phyloP scores from a whole-genome alignment of 179 eudicot genomes.

The Beta macrorhiza region DNA sequence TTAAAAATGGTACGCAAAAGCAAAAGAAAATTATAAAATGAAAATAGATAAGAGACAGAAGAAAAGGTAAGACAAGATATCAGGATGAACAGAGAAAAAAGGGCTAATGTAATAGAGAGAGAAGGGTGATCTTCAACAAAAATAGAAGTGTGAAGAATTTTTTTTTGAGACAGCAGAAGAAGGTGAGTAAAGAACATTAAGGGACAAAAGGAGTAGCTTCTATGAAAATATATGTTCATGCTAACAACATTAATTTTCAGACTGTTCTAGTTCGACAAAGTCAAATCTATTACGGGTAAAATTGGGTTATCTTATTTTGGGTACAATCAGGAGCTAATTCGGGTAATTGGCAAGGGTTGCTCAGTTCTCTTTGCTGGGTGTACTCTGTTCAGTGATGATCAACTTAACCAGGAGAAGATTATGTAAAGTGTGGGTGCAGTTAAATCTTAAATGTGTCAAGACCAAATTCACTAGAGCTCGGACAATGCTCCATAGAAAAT shows the following conservation, averaged over 20 bases:
- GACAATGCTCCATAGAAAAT: not conserved
- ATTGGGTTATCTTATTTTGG: not conserved
- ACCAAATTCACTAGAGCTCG: not conserved
- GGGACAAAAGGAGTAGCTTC: not conserved
- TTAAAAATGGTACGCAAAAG: not conserved
- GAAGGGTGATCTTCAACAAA: not conserved
- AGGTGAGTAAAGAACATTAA: not conserved
- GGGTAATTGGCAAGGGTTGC: not conserved
- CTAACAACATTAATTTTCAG: not conserved
- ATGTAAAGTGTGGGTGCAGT: not conserved
- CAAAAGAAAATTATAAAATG: too few relatives aligned
- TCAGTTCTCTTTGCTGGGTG: not conserved
- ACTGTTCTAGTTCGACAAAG: not conserved
- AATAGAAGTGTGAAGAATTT: not conserved
- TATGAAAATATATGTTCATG: not conserved
- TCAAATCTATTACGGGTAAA: not conserved
- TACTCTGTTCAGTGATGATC: not conserved
- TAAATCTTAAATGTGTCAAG: not conserved
- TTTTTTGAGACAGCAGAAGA: not conserved
- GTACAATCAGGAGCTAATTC: not conserved
- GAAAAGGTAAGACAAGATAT: not conserved
- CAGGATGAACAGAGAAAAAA: not conserved
- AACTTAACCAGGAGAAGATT: not conserved
- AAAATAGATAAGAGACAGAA: not conserved
- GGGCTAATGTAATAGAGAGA: not conserved